Evolutionary conservation across 2,329 filamentous ascomycete genomes (phyloP).

Genomic region (Fusarium goolgardi): DNA sequence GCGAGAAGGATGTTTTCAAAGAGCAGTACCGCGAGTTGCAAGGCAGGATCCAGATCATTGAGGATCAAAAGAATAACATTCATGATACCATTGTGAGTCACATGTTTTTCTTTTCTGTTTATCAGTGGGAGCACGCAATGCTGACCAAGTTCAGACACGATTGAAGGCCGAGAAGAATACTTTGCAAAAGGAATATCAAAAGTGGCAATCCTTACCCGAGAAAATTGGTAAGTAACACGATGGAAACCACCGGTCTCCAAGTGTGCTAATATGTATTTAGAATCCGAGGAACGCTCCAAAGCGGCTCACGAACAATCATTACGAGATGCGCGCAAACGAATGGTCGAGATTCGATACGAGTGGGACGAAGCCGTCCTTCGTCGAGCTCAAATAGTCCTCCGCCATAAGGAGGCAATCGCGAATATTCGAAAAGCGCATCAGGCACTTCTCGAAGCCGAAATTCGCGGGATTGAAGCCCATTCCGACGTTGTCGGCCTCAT

Average conservation of each 20-base stretch:
- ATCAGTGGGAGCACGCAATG: not conserved
- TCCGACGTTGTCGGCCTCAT: slow-evolving; percentile 81
- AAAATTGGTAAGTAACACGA: slow-evolving; percentile 70
- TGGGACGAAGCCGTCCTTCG: slow-evolving; percentile 66
- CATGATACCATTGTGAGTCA: slow-evolving; percentile 53
- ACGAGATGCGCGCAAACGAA: slow-evolving; percentile 50
- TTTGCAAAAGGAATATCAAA: slow-evolving; percentile 73
- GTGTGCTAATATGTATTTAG: slow-evolving; percentile 36
- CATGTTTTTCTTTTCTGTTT: not conserved
- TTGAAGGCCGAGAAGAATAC: slow-evolving; percentile 72
- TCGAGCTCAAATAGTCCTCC: slow-evolving; percentile 65
- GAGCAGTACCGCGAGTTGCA: slow-evolving; percentile 51
- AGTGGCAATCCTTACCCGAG: slow-evolving; percentile 74
- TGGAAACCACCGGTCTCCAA: not conserved
- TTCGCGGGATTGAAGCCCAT: slow-evolving; percentile 80
- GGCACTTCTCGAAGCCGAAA: slow-evolving; percentile 73
- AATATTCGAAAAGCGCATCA: slow-evolving; percentile 71
- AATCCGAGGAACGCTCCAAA: slow-evolving; percentile 53
- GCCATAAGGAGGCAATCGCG: slow-evolving; percentile 70
- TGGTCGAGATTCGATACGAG: slow-evolving; percentile 63
- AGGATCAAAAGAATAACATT: slow-evolving; percentile 57
- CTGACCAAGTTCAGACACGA: slow-evolving; percentile 54
- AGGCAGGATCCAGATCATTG: slow-evolving; percentile 56
- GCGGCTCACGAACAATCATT: slow-evolving; percentile 49
- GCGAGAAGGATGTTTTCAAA: slow-evolving; percentile 52